These are phyloP conservation scores for Zygnema circumcarinatum DNA, from an alignment of 139 green algal genomes.

Conservation along the genomic window DNA sequence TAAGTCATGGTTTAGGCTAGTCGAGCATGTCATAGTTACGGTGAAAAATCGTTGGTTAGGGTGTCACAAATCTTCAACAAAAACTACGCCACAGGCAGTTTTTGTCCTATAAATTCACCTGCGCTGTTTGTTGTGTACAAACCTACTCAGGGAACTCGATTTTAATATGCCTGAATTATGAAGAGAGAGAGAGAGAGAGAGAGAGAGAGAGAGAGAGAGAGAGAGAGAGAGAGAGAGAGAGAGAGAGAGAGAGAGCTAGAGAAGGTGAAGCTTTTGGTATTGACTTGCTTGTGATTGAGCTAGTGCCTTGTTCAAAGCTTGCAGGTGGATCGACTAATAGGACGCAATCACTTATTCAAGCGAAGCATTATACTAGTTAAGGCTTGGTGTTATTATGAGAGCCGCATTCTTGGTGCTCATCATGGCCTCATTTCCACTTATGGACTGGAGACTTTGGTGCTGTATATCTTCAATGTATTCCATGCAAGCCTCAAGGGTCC, in stretches of 20 bases:
- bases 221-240: too few relatives aligned
- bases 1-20: constrained; percentile 10
- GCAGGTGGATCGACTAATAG: constrained; percentile 77
- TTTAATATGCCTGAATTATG: too few relatives aligned
- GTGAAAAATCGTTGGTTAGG: too few relatives aligned
- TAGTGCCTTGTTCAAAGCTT: too few relatives aligned
- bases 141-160: too few relatives aligned
- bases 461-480: constrained; percentile 92
- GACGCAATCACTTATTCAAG: constrained; percentile 90
- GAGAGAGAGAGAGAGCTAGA: too few relatives aligned
- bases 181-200: too few relatives aligned
- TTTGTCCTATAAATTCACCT: neutral
- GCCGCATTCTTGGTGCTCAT: constrained; percentile 89
- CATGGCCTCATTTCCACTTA: constrained; percentile 95
- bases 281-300: too few relatives aligned
- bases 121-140: neutral
- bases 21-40: neutral
- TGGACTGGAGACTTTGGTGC: constrained; percentile 92
- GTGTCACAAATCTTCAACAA: too few relatives aligned
- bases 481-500: constrained; percentile 74
- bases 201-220: too few relatives aligned
- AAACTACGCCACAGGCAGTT: neutral
- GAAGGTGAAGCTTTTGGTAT: too few relatives aligned
- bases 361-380: constrained; percentile 95
- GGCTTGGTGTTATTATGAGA: constrained; percentile 98